phyloP scores from a whole-genome alignment of 768 basidiomycete genomes.

The Termitomyces sp. region DNA sequence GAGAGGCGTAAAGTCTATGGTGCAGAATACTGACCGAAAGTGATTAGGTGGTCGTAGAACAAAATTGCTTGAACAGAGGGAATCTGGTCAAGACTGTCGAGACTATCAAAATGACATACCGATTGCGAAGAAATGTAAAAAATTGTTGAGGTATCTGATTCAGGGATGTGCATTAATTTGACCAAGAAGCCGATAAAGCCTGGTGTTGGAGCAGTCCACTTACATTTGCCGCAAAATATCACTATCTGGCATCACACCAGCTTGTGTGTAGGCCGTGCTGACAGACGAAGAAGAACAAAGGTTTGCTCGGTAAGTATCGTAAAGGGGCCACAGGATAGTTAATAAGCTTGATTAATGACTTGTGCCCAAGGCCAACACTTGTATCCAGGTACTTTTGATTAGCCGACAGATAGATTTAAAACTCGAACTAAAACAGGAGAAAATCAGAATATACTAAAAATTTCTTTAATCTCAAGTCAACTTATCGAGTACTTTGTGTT shows the following conservation, averaged over 20 bases:
- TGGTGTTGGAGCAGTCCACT: neutral
- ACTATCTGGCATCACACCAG: slow-evolving; percentile 21
- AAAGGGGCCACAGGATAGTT: neutral
- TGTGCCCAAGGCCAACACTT: slow-evolving; percentile 12
- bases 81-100: too few relatives aligned
- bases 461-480: too few relatives aligned
- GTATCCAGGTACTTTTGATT: neutral
- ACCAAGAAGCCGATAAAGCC: neutral
- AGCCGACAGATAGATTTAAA: too few relatives aligned
- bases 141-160: slow-evolving; percentile 17
- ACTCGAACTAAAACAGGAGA: too few relatives aligned
- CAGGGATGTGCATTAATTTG: slow-evolving; percentile 3
- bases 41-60: slow-evolving; percentile 35
- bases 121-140: slow-evolving; percentile 25
- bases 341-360: neutral
- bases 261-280: neutral
- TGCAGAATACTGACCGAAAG: slow-evolving; percentile 21
- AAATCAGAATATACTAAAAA: too few relatives aligned
- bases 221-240: slow-evolving; percentile 1
- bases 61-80: slow-evolving; percentile 23
- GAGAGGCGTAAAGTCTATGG: neutral
- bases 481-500: too few relatives aligned
- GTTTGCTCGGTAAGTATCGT: neutral
- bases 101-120: slow-evolving; percentile 24
- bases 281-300: neutral